These are phyloP conservation scores for Phyllosticta ampelicida DNA, from an alignment of 2,329 filamentous ascomycete genomes.

Conservation along the genomic window DNA sequence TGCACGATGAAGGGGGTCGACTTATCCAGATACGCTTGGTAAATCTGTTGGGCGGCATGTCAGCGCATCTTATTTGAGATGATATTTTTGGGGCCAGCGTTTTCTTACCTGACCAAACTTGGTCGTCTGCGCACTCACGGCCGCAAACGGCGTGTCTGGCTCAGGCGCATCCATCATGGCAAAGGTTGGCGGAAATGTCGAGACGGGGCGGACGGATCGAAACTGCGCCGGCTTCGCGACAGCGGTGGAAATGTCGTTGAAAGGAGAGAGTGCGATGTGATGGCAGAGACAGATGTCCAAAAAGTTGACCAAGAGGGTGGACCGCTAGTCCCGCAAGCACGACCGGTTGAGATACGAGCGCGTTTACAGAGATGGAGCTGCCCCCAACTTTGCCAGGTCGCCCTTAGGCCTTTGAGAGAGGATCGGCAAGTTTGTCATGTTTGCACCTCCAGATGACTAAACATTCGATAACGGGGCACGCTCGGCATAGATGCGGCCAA, in stretches of 20 bases:
- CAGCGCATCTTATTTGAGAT: background rate
- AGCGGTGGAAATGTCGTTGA: background rate
- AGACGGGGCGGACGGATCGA: background rate
- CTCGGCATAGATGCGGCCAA: background rate
- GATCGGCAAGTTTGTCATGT: background rate
- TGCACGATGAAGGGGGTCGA: slow-evolving; percentile 83
- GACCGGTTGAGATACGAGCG: background rate
- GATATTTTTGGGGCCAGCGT: background rate
- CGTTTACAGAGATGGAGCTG: background rate
- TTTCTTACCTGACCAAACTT: slow-evolving; percentile 57
- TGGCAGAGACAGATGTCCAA: background rate
- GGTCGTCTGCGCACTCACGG: slow-evolving; percentile 76
- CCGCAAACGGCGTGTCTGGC: slow-evolving; percentile 85
- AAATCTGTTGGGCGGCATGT: slow-evolving; percentile 50
- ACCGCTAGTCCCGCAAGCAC: background rate
- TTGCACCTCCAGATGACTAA: background rate
- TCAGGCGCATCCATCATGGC: slow-evolving; percentile 70
- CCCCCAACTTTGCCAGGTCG: background rate
- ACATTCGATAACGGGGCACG: too few species aligned
- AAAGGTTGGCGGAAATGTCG: background rate
- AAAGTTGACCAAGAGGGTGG: background rate
- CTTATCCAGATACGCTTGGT: slow-evolving; percentile 88
- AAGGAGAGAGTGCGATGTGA: background rate
- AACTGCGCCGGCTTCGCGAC: background rate
- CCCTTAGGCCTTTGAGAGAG: background rate